Percentiles rank a stretch among this genome's conserved stretches.
phyloP scores from a whole-genome alignment of 2,329 filamentous ascomycete genomes.

The Cercospora canescens region DNA sequence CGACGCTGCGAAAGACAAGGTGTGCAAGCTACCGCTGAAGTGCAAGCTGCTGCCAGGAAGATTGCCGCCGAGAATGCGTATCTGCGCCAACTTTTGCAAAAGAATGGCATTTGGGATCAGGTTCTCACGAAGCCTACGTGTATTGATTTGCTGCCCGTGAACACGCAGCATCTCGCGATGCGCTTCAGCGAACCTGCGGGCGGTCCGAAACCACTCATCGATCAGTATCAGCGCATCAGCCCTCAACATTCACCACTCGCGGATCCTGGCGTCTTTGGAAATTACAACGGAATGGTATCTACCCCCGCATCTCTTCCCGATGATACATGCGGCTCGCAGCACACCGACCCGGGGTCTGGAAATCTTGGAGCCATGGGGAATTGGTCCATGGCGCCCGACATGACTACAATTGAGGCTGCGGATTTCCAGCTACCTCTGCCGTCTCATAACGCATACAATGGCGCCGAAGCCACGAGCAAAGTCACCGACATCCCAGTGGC shows the following conservation, averaged over 20 bases:
- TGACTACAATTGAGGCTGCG: not conserved
- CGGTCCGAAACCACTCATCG: not conserved
- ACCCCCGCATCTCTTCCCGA: not conserved
- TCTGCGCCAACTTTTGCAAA: not conserved
- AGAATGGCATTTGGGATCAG: not conserved
- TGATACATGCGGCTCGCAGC: not conserved
- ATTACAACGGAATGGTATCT: not conserved
- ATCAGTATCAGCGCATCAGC: not conserved
- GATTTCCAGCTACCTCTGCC: not conserved
- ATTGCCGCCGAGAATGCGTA: constrained; percentile 1
- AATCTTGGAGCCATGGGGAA: not conserved
- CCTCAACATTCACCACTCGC: not conserved
- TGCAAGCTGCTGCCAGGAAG: constrained; percentile 5
- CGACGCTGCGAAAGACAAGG: constrained; percentile 1
- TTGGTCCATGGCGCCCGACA: not conserved
- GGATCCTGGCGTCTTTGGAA: not conserved
- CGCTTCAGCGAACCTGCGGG: not conserved
- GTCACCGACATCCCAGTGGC: not conserved
- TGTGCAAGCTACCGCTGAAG: not conserved
- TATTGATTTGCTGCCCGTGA: not conserved
- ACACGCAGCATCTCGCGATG: not conserved
- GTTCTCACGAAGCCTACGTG: not conserved
- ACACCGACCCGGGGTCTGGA: not conserved
- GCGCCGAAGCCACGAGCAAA: not conserved
- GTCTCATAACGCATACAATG: not conserved